Evolutionary conservation across 2,329 filamentous ascomycete species (phyloP).

Genomic region (Fusarium solani-melongenae): DNA sequence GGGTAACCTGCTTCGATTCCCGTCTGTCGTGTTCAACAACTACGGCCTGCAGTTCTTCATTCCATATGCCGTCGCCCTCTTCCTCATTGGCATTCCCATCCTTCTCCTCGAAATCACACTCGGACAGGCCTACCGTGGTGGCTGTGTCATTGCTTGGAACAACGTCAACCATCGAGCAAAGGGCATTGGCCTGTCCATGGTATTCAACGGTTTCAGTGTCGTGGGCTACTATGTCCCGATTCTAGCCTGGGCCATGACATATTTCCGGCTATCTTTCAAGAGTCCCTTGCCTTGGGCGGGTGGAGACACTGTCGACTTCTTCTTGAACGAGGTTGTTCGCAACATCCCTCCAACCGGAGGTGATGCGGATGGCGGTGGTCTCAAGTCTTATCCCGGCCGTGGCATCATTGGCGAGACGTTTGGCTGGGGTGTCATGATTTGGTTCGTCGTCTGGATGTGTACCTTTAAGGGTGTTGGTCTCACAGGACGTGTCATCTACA

Average conservation of each 20-base stretch:
- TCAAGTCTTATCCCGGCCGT: conserved; percentile 52
- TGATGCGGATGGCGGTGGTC: conserved; percentile 5
- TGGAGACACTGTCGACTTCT: conserved; percentile 30
- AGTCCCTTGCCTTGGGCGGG: conserved; percentile 63
- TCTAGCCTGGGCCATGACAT: conserved; percentile 66
- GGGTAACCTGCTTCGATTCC: conserved; percentile 66
- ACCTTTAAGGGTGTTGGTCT: conserved; percentile 67
- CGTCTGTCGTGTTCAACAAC: conserved; percentile 66
- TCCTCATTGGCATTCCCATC: conserved; percentile 61
- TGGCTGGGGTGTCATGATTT: conserved; percentile 65
- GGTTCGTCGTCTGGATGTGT: conserved; percentile 67
- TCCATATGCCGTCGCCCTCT: conserved; percentile 58
- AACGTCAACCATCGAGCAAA: conserved; percentile 61
- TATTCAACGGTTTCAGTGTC: conserved; percentile 62
- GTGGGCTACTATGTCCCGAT: conserved; percentile 66
- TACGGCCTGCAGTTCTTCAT: conserved; percentile 68
- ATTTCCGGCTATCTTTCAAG: conserved; percentile 63
- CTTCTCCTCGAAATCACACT: conserved; percentile 71
- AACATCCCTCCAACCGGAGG: conserved; percentile 1
- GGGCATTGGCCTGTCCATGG: conserved; percentile 61
- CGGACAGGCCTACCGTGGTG: conserved; percentile 69
- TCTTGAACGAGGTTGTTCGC: conserved; percentile 50
- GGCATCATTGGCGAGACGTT: conserved; percentile 63
- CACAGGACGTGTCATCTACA: conserved; percentile 65
- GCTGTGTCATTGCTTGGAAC: conserved; percentile 61